A percentile compares a stretch with the other conserved stretches of the same genome.
These are phyloP conservation scores for Arachis monticola DNA, from an alignment of 331 rosid species.

Conservation along the genomic window DNA sequence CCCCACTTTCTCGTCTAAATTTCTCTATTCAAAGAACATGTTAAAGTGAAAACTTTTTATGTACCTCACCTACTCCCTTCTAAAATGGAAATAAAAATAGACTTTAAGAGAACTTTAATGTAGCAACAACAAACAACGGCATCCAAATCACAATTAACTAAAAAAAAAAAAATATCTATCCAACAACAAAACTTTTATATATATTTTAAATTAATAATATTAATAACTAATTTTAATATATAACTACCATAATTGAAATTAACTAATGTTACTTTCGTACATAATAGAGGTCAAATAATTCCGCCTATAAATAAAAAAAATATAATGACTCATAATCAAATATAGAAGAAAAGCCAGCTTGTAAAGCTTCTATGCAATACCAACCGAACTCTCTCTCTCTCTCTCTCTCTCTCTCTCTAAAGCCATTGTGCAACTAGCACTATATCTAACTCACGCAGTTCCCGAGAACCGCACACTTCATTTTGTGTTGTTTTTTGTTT, in stretches of 20 bases:
- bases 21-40: neutral
- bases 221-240: too few species aligned
- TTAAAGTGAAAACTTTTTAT: neutral
- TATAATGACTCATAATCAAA: neutral
- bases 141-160: neutral
- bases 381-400: neutral
- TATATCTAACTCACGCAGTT: neutral
- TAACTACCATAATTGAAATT: too few species aligned
- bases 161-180: too few species aligned
- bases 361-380: neutral
- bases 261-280: neutral
- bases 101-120: neutral
- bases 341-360: neutral
- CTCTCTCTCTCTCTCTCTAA: neutral
- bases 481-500: too few species aligned
- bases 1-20: neutral
- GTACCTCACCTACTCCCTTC: neutral
- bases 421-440: neutral
- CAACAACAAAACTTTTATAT: too few species aligned
- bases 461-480: neutral
- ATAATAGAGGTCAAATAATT: neutral
- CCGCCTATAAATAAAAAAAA: neutral
- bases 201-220: too few species aligned
- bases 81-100: neutral
- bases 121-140: neutral